These are phyloP conservation scores for Piper longum DNA, from an alignment of 164 flowering plant species.

Conservation along the genomic window DNA sequence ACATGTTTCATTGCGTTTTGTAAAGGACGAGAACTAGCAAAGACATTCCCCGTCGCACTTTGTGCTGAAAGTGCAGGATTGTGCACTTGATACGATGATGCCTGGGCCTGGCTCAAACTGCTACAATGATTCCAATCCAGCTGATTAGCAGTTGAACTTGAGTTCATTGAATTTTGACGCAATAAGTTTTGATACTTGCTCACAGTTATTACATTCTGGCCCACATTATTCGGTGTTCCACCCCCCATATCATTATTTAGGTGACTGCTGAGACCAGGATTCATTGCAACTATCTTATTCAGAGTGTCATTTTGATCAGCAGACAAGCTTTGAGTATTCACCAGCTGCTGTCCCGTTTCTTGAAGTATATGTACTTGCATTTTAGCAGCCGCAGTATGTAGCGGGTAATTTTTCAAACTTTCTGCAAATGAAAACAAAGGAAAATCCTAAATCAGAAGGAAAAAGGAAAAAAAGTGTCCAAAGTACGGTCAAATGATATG, in stretches of 20 bases:
- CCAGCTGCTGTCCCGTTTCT: conserved; percentile 33
- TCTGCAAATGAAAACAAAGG: conserved; percentile 30
- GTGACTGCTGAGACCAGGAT: conserved; percentile 41
- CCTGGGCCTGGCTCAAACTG: conserved; percentile 31
- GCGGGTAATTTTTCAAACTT: conserved; percentile 74
- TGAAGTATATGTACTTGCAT: conserved; percentile 6
- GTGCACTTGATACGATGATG: conserved; percentile 37
- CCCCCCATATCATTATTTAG: conserved; percentile 31
- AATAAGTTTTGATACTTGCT: conserved; percentile 60
- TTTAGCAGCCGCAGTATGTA: conserved; percentile 41
- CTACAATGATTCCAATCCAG: conserved; percentile 46
- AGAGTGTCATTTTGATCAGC: conserved; percentile 41
- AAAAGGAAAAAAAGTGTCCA: neutral
- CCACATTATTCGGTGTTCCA: conserved; percentile 42
- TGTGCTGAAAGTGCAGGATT: conserved; percentile 18
- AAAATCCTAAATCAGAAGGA: neutral
- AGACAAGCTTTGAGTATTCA: conserved; percentile 44
- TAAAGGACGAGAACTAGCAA: conserved; percentile 26
- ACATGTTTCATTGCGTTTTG: conserved; percentile 1
- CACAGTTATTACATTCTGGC: conserved; percentile 48
- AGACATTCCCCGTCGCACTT: conserved; percentile 29
- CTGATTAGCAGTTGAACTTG: conserved; percentile 31
- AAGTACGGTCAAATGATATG: neutral
- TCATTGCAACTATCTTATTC: conserved; percentile 53
- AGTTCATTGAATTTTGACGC: conserved; percentile 58